These are phyloP conservation scores for Ustilago hordei DNA, from an alignment of 1,284 basidiomycete genomes.

Conservation along the genomic window DNA sequence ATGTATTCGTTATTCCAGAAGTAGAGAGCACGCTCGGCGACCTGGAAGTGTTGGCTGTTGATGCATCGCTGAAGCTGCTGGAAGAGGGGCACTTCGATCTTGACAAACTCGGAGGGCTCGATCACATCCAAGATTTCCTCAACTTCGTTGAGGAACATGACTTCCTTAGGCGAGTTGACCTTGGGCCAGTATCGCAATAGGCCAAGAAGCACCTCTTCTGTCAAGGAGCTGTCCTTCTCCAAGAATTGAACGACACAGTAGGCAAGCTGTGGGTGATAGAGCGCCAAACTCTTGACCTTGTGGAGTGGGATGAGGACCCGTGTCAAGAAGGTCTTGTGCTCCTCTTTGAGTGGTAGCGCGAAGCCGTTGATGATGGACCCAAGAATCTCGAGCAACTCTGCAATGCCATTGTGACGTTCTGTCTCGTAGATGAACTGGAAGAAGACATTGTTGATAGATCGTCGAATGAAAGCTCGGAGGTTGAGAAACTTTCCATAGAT, in stretches of 20 bases:
- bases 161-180: constrained; percentile 99
- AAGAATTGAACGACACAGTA: constrained; percentile 99
- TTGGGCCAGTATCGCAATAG: constrained; percentile 98
- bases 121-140: constrained; percentile 99
- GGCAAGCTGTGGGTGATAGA: constrained; percentile 97
- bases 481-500: constrained; percentile 99
- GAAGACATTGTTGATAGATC: constrained; percentile 99
- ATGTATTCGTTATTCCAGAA: constrained; percentile 92
- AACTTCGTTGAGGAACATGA: constrained; percentile 99
- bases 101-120: constrained; percentile 94
- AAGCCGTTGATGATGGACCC: constrained; percentile 99
- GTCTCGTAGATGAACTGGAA: constrained; percentile 99
- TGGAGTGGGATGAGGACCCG: constrained; percentile 96
- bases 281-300: constrained; percentile 94
- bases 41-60: constrained; percentile 99
- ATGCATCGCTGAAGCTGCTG: constrained; percentile 95
- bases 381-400: constrained; percentile 96
- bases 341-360: constrained; percentile 96
- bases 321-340: constrained; percentile 98
- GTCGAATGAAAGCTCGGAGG: constrained; percentile 95
- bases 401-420: constrained; percentile 98
- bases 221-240: constrained; percentile 92
- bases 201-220: constrained; percentile 95
- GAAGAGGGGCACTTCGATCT: constrained; percentile 94
- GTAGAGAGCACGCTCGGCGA: constrained; percentile 70